These are phyloP conservation scores for Pestalotiopsis sp. DNA, from an alignment of 2,329 filamentous ascomycete genomes.

Conservation along the genomic window DNA sequence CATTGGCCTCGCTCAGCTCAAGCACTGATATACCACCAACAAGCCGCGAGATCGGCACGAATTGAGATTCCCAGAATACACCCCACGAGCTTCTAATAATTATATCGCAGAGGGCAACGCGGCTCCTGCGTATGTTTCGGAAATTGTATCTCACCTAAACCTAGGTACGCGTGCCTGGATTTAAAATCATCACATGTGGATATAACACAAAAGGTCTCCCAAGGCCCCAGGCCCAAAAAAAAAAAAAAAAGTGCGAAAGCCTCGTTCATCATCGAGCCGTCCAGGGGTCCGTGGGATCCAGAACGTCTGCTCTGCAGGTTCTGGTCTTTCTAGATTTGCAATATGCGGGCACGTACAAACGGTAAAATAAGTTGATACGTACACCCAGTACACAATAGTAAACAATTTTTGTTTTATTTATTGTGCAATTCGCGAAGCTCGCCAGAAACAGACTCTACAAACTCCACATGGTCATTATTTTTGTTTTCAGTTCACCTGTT, in stretches of 20 bases:
- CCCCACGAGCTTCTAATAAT: too few species aligned
- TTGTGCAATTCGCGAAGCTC: background rate
- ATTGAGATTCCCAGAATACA: too few species aligned
- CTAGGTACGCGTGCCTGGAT: background rate
- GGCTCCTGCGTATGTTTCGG: background rate
- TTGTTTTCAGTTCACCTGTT: background rate
- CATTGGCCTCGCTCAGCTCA: too few species aligned
- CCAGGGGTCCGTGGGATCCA: background rate
- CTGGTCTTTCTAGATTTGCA: background rate
- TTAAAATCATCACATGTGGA: background rate
- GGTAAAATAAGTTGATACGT: background rate
- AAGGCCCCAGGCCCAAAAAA: background rate
- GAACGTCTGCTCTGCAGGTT: background rate
- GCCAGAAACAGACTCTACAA: background rate
- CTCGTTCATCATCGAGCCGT: background rate
- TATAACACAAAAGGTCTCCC: background rate
- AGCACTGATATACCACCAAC: too few species aligned
- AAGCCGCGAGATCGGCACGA: too few species aligned
- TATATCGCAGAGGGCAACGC: background rate
- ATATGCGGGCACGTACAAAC: background rate
- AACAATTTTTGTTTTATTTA: background rate
- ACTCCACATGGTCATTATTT: background rate
- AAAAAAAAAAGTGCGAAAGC: background rate
- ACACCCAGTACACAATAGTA: background rate
- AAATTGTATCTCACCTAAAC: background rate